These are phyloP conservation scores for Graphilbum sp. DNA, from an alignment of 2,329 filamentous ascomycete species.

Conservation along the genomic window DNA sequence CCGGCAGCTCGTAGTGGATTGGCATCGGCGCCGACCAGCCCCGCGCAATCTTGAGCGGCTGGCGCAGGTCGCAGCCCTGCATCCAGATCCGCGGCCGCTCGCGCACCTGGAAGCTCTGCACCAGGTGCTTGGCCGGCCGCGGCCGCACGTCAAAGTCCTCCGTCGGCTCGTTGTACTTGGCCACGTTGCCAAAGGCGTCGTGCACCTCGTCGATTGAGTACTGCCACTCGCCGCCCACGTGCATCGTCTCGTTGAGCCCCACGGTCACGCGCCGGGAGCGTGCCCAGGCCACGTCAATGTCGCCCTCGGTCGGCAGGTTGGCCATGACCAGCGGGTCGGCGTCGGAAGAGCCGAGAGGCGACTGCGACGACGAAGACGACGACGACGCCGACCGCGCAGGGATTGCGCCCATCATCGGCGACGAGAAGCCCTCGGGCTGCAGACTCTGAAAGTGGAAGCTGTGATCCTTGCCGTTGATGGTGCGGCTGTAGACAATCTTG, in stretches of 20 bases:
- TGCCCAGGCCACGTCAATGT: slow-evolving; percentile 67
- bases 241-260: slow-evolving; percentile 79
- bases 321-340: not conserved
- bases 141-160: slow-evolving; percentile 53
- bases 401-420: slow-evolving; percentile 52
- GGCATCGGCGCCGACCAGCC: slow-evolving; percentile 54
- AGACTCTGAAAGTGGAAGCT: slow-evolving; percentile 87
- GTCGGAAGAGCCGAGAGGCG: too few relatives aligned
- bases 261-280: slow-evolving; percentile 59
- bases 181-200: slow-evolving; percentile 76
- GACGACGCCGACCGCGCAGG: slow-evolving; percentile 23
- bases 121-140: slow-evolving; percentile 40
- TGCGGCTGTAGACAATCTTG: slow-evolving; percentile 81
- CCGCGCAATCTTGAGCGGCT: slow-evolving; percentile 69
- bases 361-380: too few relatives aligned
- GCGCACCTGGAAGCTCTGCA: slow-evolving; percentile 69
- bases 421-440: slow-evolving; percentile 72
- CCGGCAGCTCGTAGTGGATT: slow-evolving; percentile 49
- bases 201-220: slow-evolving; percentile 87
- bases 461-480: slow-evolving; percentile 67
- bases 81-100: slow-evolving; percentile 66
- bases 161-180: slow-evolving; percentile 50
- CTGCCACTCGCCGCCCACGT: slow-evolving; percentile 62
- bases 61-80: slow-evolving; percentile 59
- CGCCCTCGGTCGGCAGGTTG: slow-evolving; percentile 37